phyloP scores from a whole-genome alignment of 306 rosid species.

The Vicia faba region DNA sequence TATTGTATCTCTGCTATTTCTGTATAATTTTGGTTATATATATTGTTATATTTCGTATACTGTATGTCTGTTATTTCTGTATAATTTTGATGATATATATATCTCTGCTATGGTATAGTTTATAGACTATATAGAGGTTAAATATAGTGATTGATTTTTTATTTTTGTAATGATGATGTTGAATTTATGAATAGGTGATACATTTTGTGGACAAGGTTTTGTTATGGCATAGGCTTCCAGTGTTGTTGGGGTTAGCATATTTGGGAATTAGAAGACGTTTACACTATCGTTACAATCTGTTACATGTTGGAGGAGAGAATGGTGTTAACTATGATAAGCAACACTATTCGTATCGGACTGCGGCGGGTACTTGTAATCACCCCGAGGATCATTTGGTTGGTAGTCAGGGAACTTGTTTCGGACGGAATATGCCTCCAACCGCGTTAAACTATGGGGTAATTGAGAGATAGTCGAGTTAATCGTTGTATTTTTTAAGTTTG shows the following conservation, averaged over 20 bases:
- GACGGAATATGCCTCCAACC: constrained; percentile 75
- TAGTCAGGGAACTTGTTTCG: constrained; percentile 66
- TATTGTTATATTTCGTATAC: not conserved
- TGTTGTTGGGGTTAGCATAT: constrained; percentile 58
- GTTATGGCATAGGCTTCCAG: constrained; percentile 73
- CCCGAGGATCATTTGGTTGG: constrained; percentile 56
- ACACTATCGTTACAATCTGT: constrained; percentile 65
- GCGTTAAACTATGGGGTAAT: constrained; percentile 54
- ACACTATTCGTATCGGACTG: constrained; percentile 49
- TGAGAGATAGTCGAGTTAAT: too few relatives aligned
- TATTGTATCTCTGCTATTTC: too few relatives aligned
- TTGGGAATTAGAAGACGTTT: constrained; percentile 71
- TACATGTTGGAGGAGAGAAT: constrained; percentile 51
- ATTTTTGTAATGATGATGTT: not conserved
- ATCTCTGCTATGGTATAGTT: too few relatives aligned
- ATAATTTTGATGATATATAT: too few relatives aligned
- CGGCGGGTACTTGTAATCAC: constrained; percentile 68
- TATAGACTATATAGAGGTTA: not conserved
- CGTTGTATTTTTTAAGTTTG: not conserved
- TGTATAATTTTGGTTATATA: too few relatives aligned
- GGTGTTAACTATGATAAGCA: constrained; percentile 52
- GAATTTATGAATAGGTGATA: constrained; percentile 42
- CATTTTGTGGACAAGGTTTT: constrained; percentile 67
- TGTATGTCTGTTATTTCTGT: too few relatives aligned
- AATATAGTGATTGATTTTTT: not conserved